Evolutionary conservation across 495 filamentous ascomycete genomes (phyloP).

Genomic region (Annulohypoxylon nitens): DNA sequence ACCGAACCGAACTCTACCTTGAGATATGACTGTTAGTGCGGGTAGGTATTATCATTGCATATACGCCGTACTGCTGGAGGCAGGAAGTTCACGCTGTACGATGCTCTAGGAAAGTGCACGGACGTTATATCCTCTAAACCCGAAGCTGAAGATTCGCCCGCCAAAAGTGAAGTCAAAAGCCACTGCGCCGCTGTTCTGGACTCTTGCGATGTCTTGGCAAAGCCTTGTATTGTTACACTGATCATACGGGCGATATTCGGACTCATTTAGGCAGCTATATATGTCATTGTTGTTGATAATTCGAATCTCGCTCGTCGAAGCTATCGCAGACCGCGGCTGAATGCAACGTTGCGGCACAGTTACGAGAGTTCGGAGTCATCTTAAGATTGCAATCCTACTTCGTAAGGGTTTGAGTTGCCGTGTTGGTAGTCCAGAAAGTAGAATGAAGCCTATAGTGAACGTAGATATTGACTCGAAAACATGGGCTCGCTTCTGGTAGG

Average conservation of each 20-base stretch:
- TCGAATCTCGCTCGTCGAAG: background rate
- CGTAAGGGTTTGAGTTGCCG: background rate
- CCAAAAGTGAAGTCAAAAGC: background rate
- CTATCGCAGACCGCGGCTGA: background rate
- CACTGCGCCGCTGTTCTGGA: constrained; percentile 28
- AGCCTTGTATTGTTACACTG: background rate
- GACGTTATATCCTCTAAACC: background rate
- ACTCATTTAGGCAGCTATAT: constrained; percentile 7
- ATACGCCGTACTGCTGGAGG: too few species aligned
- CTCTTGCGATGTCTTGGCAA: background rate
- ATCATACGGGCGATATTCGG: background rate
- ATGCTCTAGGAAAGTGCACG: background rate
- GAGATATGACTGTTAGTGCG: background rate
- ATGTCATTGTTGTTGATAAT: background rate
- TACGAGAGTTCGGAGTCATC: background rate
- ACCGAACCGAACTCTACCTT: too few species aligned
- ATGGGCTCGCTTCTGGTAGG: background rate
- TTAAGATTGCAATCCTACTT: background rate
- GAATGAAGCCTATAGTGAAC: background rate
- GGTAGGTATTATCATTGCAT: too few species aligned
- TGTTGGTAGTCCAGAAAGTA: background rate
- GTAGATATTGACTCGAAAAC: background rate
- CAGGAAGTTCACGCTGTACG: background rate
- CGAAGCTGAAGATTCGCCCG: background rate
- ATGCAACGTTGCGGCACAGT: constrained; percentile 19